Evolutionary conservation across 2,329 filamentous ascomycete species (phyloP).

Genomic region (Ceratocystiopsis sp.): DNA sequence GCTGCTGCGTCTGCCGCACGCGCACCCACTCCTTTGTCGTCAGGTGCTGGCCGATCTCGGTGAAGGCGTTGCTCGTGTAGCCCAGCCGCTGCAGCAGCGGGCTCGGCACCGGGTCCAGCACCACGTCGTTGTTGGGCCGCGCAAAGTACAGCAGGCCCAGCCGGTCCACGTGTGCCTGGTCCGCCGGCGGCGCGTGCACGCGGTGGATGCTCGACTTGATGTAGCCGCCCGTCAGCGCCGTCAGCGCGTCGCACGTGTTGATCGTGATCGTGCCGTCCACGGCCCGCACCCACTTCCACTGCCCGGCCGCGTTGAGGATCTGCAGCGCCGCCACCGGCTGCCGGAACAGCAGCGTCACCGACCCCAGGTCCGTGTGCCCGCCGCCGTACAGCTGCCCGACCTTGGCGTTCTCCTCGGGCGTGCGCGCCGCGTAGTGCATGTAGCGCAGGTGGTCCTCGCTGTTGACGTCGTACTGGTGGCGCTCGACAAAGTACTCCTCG

Average conservation of each 20-base stretch:
- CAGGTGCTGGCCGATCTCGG: conserved; percentile 7
- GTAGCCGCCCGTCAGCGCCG: conserved; percentile 25
- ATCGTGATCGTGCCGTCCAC: conserved; percentile 30
- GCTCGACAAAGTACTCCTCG: conserved; percentile 35
- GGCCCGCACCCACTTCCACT: conserved; percentile 27
- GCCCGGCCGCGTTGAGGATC: conserved; percentile 21
- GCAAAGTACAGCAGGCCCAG: conserved; percentile 35
- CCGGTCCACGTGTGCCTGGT: conserved; percentile 28
- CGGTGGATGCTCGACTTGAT: conserved; percentile 20
- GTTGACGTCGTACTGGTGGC: conserved; percentile 36
- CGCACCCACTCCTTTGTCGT: conserved; percentile 9
- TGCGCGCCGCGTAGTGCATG: conserved; percentile 35
- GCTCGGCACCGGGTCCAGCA: conserved; percentile 10
- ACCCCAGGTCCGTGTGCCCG: conserved; percentile 36
- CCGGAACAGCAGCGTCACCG: conserved; percentile 34
- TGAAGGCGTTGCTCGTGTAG: conserved; percentile 19
- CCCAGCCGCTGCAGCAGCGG: conserved; percentile 3
- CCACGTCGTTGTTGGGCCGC: conserved; percentile 22
- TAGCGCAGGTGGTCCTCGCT: conserved; percentile 41
- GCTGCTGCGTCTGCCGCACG: conserved; percentile 20
- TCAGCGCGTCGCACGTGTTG: conserved; percentile 27
- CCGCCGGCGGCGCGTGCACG: conserved; percentile 19
- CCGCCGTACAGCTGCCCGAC: conserved; percentile 10
- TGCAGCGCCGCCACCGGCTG: conserved; percentile 37
- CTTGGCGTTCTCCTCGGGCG: conserved; percentile 16